phyloP scores from a whole-genome alignment of 2,329 filamentous ascomycete species.

The Colletotrichum orchidophilum region DNA sequence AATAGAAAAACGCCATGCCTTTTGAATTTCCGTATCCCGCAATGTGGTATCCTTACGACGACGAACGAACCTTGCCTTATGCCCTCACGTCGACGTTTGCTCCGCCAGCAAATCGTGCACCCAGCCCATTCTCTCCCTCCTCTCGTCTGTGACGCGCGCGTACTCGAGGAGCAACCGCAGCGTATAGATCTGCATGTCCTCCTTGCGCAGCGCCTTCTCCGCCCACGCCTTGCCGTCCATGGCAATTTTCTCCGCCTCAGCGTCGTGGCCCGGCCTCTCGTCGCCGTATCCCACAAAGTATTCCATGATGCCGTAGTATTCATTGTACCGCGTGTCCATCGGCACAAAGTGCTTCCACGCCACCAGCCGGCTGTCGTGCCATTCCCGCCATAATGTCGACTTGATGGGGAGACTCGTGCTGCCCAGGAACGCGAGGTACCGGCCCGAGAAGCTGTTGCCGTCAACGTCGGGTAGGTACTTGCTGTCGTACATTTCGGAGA shows the following conservation, averaged over 20 bases:
- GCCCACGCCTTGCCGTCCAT: conserved; percentile 74
- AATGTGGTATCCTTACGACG: background rate
- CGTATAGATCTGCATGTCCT: conserved; percentile 80
- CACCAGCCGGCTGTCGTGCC: conserved; percentile 79
- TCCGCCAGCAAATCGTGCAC: conserved; percentile 56
- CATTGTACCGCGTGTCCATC: conserved; percentile 77
- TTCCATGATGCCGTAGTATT: conserved; percentile 77
- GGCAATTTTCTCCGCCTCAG: conserved; percentile 71
- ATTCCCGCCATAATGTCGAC: conserved; percentile 80
- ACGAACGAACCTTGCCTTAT: background rate
- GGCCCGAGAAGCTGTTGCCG: conserved; percentile 76
- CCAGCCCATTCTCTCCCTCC: conserved; percentile 64
- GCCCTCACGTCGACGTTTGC: conserved; percentile 7
- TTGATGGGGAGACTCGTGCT: conserved; percentile 80
- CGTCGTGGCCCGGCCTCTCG: conserved; percentile 58
- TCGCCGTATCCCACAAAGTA: conserved; percentile 74
- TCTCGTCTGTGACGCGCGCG: conserved; percentile 62
- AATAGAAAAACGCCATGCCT: conserved; percentile 19
- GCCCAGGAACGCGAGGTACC: conserved; percentile 74
- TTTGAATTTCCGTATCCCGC: background rate
- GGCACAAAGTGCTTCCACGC: conserved; percentile 86
- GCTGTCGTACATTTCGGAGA: conserved; percentile 64
- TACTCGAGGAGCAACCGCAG: conserved; percentile 73
- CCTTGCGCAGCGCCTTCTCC: conserved; percentile 70
- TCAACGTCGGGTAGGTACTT: conserved; percentile 83